Evolutionary conservation across 192 early-diverging fungal species (phyloP), one percentile per base, ranked within the genome.

Genomic region (Coemansia sp.): DNA sequence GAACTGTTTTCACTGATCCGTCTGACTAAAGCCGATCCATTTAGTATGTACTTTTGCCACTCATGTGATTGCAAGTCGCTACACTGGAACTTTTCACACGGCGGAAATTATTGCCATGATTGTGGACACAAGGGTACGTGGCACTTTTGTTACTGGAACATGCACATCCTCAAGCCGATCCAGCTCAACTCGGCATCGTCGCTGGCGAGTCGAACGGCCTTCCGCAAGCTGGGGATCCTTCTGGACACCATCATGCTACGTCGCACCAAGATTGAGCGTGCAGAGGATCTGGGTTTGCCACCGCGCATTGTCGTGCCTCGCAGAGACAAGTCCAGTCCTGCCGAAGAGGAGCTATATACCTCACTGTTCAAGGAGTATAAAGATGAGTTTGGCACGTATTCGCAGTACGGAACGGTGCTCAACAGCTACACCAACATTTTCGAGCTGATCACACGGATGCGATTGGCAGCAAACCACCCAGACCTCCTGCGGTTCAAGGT

Each of bases 401-500:
- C 92, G 4, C 83, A 82, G 49, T 81, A 89, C 58, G 88, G 87
- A 10, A 92, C 94, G 0, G 90, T 95, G 25, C 84, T 95, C 45
- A 95, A 95, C 73, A 92, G 96, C 81, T 98, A 96, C 67, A 93
- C 94, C 40, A 91, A 89, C 58, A 95, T 98, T 58, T 95, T 98
- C 74, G 93, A 94, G 75, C 81, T 95, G 10, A 77, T 98, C 57
- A 90, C 85, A 12, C 87, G 91, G 33, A 94, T 98, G 93, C 75
- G 95, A 25, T 87, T 95, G 64, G 91, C 93, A 31, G 91, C 90
- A 34, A 91, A 98, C 81, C 95, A 98, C 72, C 95, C 94, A 4
- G 88, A 88, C 55, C 63, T 93, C 57, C 81, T 93, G 25, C 65
- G 72, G 2, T 79, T 87, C 31, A 93, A 90, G 76, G 71, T 87